Percentiles rank a stretch among this genome's conserved stretches.
phyloP scores from a whole-genome alignment of 2,329 filamentous ascomycete genomes.

The Trichoderma atroviride region DNA sequence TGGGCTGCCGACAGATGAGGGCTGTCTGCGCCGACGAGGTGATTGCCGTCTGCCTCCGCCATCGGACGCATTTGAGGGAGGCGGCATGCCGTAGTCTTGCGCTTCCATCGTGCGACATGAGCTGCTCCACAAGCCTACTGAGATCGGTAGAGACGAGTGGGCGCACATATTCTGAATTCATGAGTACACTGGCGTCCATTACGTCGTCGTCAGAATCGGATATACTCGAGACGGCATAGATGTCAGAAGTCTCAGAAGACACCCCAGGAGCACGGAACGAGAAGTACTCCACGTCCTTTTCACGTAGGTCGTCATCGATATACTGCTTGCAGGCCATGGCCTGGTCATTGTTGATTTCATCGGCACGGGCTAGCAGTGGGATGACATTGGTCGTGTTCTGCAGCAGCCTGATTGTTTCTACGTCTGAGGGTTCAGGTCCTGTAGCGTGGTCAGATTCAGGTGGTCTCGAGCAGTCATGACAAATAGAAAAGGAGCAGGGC shows the following conservation, averaged over 20 bases:
- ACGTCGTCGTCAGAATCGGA: constrained; percentile 71
- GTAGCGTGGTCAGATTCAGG: constrained; percentile 24
- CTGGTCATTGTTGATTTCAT: constrained; percentile 64
- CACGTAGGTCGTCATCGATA: constrained; percentile 58
- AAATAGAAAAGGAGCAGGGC: constrained; percentile 33
- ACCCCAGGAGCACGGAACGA: constrained; percentile 54
- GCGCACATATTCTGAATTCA: constrained; percentile 87
- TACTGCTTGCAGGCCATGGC: constrained; percentile 61
- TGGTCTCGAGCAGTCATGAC: background rate
- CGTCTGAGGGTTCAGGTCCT: constrained; percentile 52
- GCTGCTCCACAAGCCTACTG: constrained; percentile 63
- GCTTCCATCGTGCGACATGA: constrained; percentile 79
- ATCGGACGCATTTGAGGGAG: constrained; percentile 78
- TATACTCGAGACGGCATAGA: constrained; percentile 78
- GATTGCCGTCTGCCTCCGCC: constrained; percentile 53
- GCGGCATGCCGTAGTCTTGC: constrained; percentile 81
- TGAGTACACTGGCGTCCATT: constrained; percentile 91
- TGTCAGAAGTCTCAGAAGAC: constrained; percentile 44
- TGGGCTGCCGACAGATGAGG: constrained; percentile 28
- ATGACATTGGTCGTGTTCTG: constrained; percentile 80
- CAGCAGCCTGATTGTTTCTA: constrained; percentile 72
- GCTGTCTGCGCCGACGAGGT: constrained; percentile 27
- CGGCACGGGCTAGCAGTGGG: constrained; percentile 76
- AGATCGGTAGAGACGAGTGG: constrained; percentile 80
- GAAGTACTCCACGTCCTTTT: constrained; percentile 65